phyloP scores from a whole-genome alignment of 179 eudicot genomes.

The Silene noctiflora region DNA sequence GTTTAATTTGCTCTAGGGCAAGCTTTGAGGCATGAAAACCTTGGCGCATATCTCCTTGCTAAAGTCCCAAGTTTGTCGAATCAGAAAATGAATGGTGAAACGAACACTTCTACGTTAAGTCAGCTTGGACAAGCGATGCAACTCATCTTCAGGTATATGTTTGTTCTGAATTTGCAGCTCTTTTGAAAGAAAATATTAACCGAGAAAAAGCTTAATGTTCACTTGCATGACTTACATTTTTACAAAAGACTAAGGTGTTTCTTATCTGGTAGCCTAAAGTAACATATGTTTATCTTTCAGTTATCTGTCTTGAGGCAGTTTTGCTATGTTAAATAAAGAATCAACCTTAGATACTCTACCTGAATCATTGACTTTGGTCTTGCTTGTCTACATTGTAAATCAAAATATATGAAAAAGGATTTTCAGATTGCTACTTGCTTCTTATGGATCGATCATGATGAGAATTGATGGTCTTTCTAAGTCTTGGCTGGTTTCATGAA shows the following conservation, averaged over 20 bases:
- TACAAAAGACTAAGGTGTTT: slow-evolving; percentile 7
- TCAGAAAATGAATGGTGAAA: slow-evolving; percentile 52
- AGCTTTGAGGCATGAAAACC: slow-evolving; percentile 68
- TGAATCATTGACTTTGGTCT: neutral
- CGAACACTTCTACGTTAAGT: slow-evolving; percentile 40
- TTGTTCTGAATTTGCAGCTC: neutral
- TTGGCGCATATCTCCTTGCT: slow-evolving; percentile 54
- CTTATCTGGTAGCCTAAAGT: neutral
- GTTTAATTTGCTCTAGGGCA: slow-evolving; percentile 59
- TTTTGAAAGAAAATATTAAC: neutral
- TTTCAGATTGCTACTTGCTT: neutral
- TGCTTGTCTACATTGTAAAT: neutral
- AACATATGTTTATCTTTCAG: neutral
- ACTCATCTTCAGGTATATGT: slow-evolving; percentile 51
- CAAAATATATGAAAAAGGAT: neutral
- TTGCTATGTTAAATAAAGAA: slow-evolving; percentile 1
- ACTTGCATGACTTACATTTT: neutral
- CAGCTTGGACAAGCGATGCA: slow-evolving; percentile 62
- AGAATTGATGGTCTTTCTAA: neutral
- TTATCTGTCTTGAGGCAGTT: neutral
- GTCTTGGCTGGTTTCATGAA: neutral
- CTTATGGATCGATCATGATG: neutral
- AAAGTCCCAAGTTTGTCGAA: slow-evolving; percentile 61
- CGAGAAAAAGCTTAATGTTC: neutral
- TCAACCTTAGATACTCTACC: neutral